Evolutionary conservation across 2,329 filamentous ascomycete species (phyloP).

Genomic region (Ceratocystis alfenasii): DNA sequence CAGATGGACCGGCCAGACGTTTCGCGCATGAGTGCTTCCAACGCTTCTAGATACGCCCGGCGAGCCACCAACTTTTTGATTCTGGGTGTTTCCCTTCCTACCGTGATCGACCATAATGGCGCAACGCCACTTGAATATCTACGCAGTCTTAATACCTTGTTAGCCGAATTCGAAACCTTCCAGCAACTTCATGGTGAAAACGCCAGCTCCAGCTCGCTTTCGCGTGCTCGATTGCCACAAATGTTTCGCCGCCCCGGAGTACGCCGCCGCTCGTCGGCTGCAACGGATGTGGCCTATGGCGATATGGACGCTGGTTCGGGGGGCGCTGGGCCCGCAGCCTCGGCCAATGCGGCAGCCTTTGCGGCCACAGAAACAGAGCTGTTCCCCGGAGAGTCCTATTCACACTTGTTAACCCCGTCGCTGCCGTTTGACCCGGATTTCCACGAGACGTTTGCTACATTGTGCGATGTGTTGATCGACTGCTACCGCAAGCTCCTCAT

Average conservation of each 20-base stretch:
- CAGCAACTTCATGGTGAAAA: constrained; percentile 75
- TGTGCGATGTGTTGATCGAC: constrained; percentile 92
- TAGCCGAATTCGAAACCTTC: constrained; percentile 88
- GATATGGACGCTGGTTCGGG: constrained; percentile 28
- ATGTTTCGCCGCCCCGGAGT: constrained; percentile 62
- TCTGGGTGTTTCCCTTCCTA: constrained; percentile 80
- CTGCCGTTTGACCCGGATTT: constrained; percentile 96
- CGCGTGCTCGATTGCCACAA: constrained; percentile 66
- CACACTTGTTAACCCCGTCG: constrained; percentile 76
- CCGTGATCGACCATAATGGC: constrained; percentile 77
- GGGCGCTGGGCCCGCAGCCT: constrained; percentile 26
- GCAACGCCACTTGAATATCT: constrained; percentile 74
- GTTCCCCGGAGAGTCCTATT: constrained; percentile 74
- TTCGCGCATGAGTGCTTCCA: constrained; percentile 71
- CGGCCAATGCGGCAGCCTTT: constrained; percentile 42
- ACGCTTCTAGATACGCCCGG: constrained; percentile 68
- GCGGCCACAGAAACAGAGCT: constrained; percentile 52
- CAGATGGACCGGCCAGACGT: constrained; percentile 79
- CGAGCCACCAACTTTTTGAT: constrained; percentile 90
- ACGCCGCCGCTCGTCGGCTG: constrained; percentile 41
- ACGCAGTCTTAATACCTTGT: constrained; percentile 68
- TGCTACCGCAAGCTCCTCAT: constrained; percentile 69
- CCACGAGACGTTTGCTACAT: constrained; percentile 86
- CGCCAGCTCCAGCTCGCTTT: constrained; percentile 57
- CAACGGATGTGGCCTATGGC: constrained; percentile 31